Base-by-base conservation (phyloP, 2,329 filamentous ascomycete species). In the Pleoardoris graminearum region DNA sequence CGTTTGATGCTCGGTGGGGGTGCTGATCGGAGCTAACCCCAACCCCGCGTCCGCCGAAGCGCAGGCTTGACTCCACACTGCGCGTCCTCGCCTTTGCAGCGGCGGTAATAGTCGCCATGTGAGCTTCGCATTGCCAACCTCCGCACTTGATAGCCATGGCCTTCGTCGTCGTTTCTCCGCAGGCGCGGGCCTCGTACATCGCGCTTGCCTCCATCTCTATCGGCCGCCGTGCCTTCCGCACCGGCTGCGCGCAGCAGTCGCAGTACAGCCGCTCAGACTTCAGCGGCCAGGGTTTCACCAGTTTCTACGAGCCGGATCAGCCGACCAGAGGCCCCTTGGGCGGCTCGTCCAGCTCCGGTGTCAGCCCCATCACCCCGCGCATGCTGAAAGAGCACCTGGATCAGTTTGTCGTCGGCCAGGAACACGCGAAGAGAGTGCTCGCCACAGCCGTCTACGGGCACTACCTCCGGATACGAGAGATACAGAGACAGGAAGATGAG, bases 381-480 rank as follows among this genome's bases (percentile, higher is more conserved):
- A 76, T 79, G 62, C 80, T 99, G 64, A 97, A 97, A 79, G 86
- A 90, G 67, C 89, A 94, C 66, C 85, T 97, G 27, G 94, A 99
- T 71, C 89, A 94, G 69, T 99, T 95, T 71, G 93, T 99, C 1
- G 93, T 99, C 3, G 94, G 93, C 35, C 94, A 99, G 74, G 91
- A 97, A 61, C 85, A 91, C 54, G 91, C 94, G 14, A 94, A 99
- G 80, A 95, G 96, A 74, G 90, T 92, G 12, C 85, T 97, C 58
- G 94, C 91, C 59, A 88, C 93, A 3, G 91, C 93, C 6, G 89
- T 99, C 23, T 97, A 96, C 77, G 97, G 97, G 69, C 94, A 99
- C 71, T 97, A 97, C 70, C 91, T 97, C 74, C 85, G 90, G 41
- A 83, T 96, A 54, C 86, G 92, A 63, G 86, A 89, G 72, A 68